A percentile compares a stretch with the other conserved stretches of the same genome.
Evolutionary conservation across 345 rosid species (phyloP).

Genomic region (Rhodomyrtus tomentosa): DNA sequence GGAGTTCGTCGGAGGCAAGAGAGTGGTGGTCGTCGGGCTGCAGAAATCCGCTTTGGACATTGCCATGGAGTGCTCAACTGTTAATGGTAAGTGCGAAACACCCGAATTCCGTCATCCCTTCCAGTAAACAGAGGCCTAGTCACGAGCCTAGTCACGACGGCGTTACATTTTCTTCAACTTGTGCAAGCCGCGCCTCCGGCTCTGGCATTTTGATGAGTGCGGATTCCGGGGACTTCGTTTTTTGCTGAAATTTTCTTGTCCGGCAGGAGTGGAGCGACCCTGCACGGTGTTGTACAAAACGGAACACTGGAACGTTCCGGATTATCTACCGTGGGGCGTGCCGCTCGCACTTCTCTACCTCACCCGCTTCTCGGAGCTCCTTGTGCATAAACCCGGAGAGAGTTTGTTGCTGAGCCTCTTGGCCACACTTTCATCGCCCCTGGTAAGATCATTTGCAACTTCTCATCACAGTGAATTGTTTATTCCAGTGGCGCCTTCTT

Average conservation of each 20-base stretch:
- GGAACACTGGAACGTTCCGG: conserved; percentile 31
- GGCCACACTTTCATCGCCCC: conserved; percentile 26
- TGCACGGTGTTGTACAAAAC: conserved; percentile 25
- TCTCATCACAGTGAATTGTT: neutral
- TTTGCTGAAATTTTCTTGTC: neutral
- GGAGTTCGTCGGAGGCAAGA: conserved; percentile 11
- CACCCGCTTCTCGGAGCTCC: conserved; percentile 34
- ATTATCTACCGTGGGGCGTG: conserved; percentile 35
- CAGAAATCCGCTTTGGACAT: conserved; percentile 33
- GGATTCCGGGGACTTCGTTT: neutral
- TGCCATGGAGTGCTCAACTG: conserved; percentile 22
- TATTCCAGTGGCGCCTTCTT: neutral
- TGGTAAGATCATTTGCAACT: conserved; percentile 7
- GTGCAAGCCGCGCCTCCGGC: neutral
- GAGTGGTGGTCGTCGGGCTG: conserved; percentile 20
- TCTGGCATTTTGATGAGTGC: neutral
- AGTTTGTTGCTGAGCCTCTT: conserved; percentile 16
- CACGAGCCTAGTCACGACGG: accelerated
- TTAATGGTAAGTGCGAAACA: conserved; percentile 8
- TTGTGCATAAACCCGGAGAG: conserved; percentile 41
- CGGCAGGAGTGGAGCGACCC: conserved; percentile 18
- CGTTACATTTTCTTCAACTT: neutral
- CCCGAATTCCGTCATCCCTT: neutral
- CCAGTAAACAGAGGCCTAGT: neutral
- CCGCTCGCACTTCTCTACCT: conserved; percentile 17